A percentile compares a stretch with the other conserved stretches of the same genome.
Conservation (phyloP, 2,329 filamentous ascomycete species). For the Monosporascus sp. region DNA sequence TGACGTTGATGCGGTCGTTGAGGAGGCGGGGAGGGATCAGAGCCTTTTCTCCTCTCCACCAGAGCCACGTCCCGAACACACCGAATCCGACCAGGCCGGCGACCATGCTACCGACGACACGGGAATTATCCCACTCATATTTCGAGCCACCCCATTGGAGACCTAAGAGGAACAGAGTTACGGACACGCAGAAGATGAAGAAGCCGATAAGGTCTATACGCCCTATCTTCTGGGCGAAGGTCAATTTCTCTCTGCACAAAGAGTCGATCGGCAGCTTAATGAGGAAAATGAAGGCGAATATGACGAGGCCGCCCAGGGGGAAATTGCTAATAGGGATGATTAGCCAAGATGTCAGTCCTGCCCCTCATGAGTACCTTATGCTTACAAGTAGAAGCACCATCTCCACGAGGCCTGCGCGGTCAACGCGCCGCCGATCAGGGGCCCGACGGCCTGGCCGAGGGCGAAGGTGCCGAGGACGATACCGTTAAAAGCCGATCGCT, state of each 20-base stretch:
- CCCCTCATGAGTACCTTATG: background rate
- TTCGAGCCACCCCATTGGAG: slow-evolving; percentile 38
- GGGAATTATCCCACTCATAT: slow-evolving; percentile 31
- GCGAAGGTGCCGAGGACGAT: slow-evolving; percentile 15
- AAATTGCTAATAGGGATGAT: slow-evolving; percentile 12
- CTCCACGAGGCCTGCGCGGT: slow-evolving; percentile 15
- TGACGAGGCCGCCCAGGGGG: slow-evolving; percentile 14
- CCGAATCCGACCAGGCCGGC: slow-evolving; percentile 23
- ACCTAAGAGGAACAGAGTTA: slow-evolving; percentile 40
- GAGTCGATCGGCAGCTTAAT: slow-evolving; percentile 11
- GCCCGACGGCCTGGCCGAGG: slow-evolving; percentile 13
- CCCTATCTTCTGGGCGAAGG: slow-evolving; percentile 8
- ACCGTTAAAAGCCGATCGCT: slow-evolving; percentile 14
- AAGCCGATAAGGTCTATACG: slow-evolving; percentile 26
- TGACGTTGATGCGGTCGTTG: slow-evolving; percentile 11
- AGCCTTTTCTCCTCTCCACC: slow-evolving; percentile 33
- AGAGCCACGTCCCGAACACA: slow-evolving; percentile 29
- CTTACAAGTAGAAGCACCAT: slow-evolving; percentile 19
- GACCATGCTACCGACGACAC: slow-evolving; percentile 33
- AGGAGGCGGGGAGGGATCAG: slow-evolving; percentile 25
- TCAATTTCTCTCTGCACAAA: slow-evolving; percentile 4
- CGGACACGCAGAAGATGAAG: slow-evolving; percentile 21
- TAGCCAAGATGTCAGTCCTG: background rate
- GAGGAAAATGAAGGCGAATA: slow-evolving; percentile 13
- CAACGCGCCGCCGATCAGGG: slow-evolving; percentile 16